phyloP scores from a whole-genome alignment of 371 early-diverging fungal species.

The Basidiobolus meristosporus region DNA sequence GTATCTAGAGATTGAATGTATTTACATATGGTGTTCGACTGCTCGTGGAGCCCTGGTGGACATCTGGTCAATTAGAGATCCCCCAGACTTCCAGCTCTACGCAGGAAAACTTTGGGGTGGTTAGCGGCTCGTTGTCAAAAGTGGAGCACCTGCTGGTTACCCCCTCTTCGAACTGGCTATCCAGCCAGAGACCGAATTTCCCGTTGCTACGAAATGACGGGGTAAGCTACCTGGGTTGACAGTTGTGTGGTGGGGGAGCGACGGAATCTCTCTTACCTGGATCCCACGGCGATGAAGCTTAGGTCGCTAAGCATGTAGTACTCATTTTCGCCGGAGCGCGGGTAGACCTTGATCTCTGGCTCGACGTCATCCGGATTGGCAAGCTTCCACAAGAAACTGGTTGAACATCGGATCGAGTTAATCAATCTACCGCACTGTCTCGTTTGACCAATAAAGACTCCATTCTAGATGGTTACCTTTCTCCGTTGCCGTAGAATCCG shows the following conservation, averaged over 20 bases:
- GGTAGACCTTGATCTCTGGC: slow-evolving; percentile 53
- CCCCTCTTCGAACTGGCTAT: slow-evolving; percentile 68
- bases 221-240: no score
- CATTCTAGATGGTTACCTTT: slow-evolving; percentile 34
- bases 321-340: slow-evolving; percentile 76
- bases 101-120: slow-evolving; percentile 1
- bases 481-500: slow-evolving; percentile 84
- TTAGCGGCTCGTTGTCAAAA: slow-evolving; percentile 42
- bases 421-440: no score
- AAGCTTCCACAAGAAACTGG: slow-evolving; percentile 2
- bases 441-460: no score
- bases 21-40: no score
- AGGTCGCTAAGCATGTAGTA: slow-evolving; percentile 70
- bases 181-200: slow-evolving; percentile 77
- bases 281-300: slow-evolving; percentile 76
- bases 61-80: no score
- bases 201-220: slow-evolving; percentile 32
- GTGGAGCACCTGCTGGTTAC: slow-evolving; percentile 64
- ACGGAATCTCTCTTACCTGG: slow-evolving; percentile 43
- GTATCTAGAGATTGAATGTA: no score
- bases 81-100: slow-evolving; percentile 5
- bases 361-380: slow-evolving; percentile 5
- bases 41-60: no score
- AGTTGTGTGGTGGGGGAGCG: no score
- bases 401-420: no score